Evolutionary conservation across 129 eudicot species (phyloP).

Genomic region (Ambrosia artemisiifolia): DNA sequence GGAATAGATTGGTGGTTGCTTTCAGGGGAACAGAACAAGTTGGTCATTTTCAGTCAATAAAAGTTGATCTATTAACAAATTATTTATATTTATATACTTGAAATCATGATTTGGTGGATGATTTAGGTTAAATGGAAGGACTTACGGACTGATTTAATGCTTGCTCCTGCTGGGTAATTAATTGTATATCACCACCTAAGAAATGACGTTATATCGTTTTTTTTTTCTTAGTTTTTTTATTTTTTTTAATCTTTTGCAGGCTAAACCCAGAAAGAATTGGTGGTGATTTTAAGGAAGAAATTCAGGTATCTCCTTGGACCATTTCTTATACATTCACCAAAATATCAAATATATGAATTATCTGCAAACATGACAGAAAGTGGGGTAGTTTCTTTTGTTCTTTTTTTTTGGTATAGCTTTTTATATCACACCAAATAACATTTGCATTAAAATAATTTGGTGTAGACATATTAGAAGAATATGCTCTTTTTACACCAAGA

Average conservation of each 20-base stretch:
- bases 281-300: slow-evolving; percentile 88
- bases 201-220: slow-evolving; percentile 4
- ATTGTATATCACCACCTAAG: slow-evolving; percentile 9
- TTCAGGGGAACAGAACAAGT: slow-evolving; percentile 99
- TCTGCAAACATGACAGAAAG: neutral
- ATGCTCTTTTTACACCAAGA: neutral
- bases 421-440: neutral
- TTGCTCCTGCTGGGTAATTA: slow-evolving; percentile 91
- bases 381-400: neutral
- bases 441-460: neutral
- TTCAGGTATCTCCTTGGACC: slow-evolving; percentile 53
- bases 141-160: slow-evolving; percentile 84
- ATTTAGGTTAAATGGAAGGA: slow-evolving; percentile 91
- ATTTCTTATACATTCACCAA: neutral
- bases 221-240: slow-evolving; percentile 5
- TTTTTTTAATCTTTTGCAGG: slow-evolving; percentile 38
- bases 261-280: slow-evolving; percentile 96
- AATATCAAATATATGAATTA: neutral
- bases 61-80: neutral
- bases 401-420: neutral
- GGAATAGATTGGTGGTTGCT: slow-evolving; percentile 83
- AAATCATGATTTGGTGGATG: slow-evolving; percentile 27
- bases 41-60: slow-evolving; percentile 23
- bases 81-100: neutral
- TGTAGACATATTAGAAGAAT: neutral